A percentile compares a stretch with the other conserved stretches of the same genome.
phyloP scores from a whole-genome alignment of 73 alveolate genomes.

The Blepharisma stoltei region DNA sequence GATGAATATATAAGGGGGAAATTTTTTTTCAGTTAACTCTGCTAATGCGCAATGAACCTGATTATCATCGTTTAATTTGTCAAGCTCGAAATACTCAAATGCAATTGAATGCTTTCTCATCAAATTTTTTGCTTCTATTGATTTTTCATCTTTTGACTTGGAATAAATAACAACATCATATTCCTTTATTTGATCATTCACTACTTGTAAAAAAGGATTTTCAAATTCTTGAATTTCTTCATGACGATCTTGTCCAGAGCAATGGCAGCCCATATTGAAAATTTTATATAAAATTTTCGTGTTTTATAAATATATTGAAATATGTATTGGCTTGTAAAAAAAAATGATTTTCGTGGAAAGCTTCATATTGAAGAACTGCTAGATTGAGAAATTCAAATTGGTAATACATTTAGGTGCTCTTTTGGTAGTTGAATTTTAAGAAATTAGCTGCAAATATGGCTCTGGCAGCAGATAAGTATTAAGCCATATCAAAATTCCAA shows the following conservation, averaged over 20 bases:
- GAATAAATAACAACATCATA: constrained; percentile 19
- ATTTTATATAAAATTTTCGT: no score
- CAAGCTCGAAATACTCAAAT: constrained; percentile 25
- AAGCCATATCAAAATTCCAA: no score
- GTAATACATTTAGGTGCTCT: no score
- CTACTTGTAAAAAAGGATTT: constrained; percentile 4
- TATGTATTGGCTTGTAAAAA: no score
- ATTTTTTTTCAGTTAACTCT: constrained; percentile 11
- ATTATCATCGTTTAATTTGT: constrained; percentile 9
- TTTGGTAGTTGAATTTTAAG: no score
- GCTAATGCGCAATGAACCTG: constrained; percentile 6
- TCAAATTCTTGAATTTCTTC: neutral
- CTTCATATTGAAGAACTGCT: no score
- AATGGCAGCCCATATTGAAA: constrained; percentile 22
- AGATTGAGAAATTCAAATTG: no score
- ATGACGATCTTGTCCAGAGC: constrained; percentile 6
- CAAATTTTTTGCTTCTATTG: constrained; percentile 20
- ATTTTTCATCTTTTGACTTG: constrained; percentile 6
- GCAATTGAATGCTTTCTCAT: neutral
- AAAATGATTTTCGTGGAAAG: no score
- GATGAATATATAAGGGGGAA: constrained; percentile 10
- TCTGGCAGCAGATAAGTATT: no score
- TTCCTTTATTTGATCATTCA: neutral
- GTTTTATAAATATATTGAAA: no score
- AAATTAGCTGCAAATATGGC: no score